Percentiles rank a stretch among this genome's conserved stretches.
These are phyloP conservation scores for Parascedosporium putredinis DNA, from an alignment of 2,329 filamentous ascomycete species.

Conservation along the genomic window DNA sequence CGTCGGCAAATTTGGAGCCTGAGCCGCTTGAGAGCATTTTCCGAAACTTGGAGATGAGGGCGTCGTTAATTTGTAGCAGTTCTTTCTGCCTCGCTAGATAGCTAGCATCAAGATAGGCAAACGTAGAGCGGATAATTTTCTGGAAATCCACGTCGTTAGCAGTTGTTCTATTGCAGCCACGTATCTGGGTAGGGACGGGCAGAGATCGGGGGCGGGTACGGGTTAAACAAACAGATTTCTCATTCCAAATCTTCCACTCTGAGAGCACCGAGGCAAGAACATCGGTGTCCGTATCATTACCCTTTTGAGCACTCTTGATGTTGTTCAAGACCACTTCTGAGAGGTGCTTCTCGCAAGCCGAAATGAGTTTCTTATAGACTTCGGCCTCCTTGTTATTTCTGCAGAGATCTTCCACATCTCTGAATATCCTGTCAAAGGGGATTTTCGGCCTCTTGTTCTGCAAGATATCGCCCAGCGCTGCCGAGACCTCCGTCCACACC, in stretches of 20 bases:
- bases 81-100: constrained; percentile 70
- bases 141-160: constrained; percentile 20
- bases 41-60: constrained; percentile 68
- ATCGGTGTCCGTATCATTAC: constrained; percentile 50
- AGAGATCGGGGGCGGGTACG: neutral
- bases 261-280: constrained; percentile 45
- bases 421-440: constrained; percentile 83
- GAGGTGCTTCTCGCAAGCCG: constrained; percentile 59
- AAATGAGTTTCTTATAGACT: constrained; percentile 56
- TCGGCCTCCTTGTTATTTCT: constrained; percentile 61
- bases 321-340: constrained; percentile 45
- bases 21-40: constrained; percentile 4
- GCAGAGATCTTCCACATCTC: constrained; percentile 85
- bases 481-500: constrained; percentile 63
- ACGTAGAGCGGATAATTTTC: constrained; percentile 74
- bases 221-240: constrained; percentile 10
- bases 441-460: constrained; percentile 47
- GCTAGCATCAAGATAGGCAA: constrained; percentile 87
- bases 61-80: constrained; percentile 64
- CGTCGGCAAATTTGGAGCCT: constrained; percentile 11
- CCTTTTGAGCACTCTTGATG: constrained; percentile 33
- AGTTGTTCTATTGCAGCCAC: constrained; percentile 7
- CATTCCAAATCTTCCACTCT: constrained; percentile 68
- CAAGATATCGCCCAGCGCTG: constrained; percentile 66
- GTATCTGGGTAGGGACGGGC: neutral